Evolutionary conservation across 306 rosid genomes (phyloP), one percentile per base, ranked within the genome.

Genomic region (Neltuma alba): DNA sequence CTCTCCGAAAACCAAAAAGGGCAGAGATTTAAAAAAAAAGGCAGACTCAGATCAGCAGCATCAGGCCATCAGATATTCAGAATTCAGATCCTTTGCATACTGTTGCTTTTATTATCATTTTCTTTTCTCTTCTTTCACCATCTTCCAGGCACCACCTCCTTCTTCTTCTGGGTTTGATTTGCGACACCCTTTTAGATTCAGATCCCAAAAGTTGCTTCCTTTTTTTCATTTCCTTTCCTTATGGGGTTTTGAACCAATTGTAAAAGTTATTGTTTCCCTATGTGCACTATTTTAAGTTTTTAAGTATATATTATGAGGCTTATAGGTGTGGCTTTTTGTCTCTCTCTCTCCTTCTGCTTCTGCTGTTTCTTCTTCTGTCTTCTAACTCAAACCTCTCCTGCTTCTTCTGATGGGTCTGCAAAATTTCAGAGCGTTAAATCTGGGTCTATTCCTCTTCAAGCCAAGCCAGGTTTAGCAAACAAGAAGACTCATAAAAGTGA

Each of bases 211-310:
- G 78, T 66, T 13, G 50, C 37, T 50, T 25, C 70, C 65, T 64
- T 73, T 38, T n/a, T 75, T 79, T 67, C 52, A 44, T 76, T 76
- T 38, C 16, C 70, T 83, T 81, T n/a, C n/a, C n/a, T n/a, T 55
- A 80, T 75, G 44, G 90, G 82, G 81, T 76, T 74, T 79, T 89
- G 93, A 80, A 84, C 87, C 86, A 60, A 54, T 10, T 57, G 27
- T 25, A 25, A 57, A 57, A 25, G 63, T 57, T 44, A 54, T 67
- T 68, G 23, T 34, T 66, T 66, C 71, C 71, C n/a, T n/a, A n/a
- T n/a, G n/a, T n/a, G n/a, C n/a, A n/a, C n/a, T n/a, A n/a, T n/a
- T n/a, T n/a, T n/a, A n/a, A n/a, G n/a, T n/a, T n/a, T n/a, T n/a
- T n/a, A n/a, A n/a, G n/a, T n/a, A 57, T 70, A 10, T 34, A 34